Evolutionary conservation across 2,329 filamentous ascomycete species (phyloP), one percentile per base, ranked within the genome.

Genomic region (Penicillium nordicum): DNA sequence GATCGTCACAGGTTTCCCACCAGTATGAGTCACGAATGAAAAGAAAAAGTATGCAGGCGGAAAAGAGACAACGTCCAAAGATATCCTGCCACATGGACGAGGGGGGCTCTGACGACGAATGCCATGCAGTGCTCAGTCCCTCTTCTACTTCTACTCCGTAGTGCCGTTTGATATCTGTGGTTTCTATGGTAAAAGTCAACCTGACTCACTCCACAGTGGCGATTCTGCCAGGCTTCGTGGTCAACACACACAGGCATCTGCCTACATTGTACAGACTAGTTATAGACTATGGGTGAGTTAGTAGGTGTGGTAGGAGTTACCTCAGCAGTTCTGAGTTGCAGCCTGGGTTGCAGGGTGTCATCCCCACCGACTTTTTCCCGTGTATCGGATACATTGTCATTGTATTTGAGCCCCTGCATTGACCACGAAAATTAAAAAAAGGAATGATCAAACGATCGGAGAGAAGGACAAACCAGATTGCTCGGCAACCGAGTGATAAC

Each of bases 301-400:
- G 34, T n/a, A 23, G 18, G 21, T 16, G 5, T 40, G n/a, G 18
- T 11, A 23, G 25, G 12, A 41, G 37, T 30, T 18, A 50, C 25
- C 27, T 32, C 5, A 4, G 7, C n/a, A 43, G 10, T 25, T 6
- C 1, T 43, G 48, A 34, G 27, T 51, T 55, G 34, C 34, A 41
- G 41, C n/a, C 27, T 18, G 32, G 10, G 11, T 47, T 53, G 41
- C 48, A 50, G 41, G 36, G n/a, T 58, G 47, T 46, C 58, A 57
- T 60, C 60, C 47, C 62, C 63, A 62, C 62, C 62, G 63, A 63
- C 61, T 58, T 55, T 63, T 63, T 57, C 47, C 51, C 38, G 45
- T 44, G 61, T 64, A 47, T 45, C 43, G 50, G 43, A 62, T 60
- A 66, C 63, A 63, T 60, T 45, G 59, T 18, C 56, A 60, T 63